A percentile compares a stretch with the other conserved stretches of the same genome.
Evolutionary conservation across 176 grass and related monocot species (phyloP).

Genomic region (Oryza meyeriana): DNA sequence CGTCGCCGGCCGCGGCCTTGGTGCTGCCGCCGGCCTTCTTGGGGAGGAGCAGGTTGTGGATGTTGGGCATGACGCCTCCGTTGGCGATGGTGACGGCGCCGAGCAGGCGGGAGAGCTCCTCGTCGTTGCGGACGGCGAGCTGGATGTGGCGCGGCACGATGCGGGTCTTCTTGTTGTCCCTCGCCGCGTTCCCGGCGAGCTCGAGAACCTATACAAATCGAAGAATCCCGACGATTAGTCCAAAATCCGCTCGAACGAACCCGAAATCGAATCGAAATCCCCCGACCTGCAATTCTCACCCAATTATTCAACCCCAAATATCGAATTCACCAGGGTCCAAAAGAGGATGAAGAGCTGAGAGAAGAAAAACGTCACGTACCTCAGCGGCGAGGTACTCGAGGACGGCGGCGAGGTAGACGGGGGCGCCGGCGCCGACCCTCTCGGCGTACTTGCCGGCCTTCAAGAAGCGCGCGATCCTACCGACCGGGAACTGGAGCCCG

Average conservation of each 20-base stretch:
- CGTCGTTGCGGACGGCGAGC: constrained; percentile 90
- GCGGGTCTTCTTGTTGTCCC: constrained; percentile 96
- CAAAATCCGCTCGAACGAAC: background rate
- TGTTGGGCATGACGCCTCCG: constrained; percentile 98
- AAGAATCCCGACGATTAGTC: background rate
- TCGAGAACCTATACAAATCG: constrained; percentile 60
- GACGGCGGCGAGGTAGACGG: constrained; percentile 94
- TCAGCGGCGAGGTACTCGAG: constrained; percentile 97
- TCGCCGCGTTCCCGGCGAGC: constrained; percentile 85
- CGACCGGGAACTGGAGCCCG: constrained; percentile 94
- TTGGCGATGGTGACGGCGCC: constrained; percentile 92
- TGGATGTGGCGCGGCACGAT: constrained; percentile 99
- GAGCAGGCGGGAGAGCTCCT: constrained; percentile 87
- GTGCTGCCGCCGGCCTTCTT: constrained; percentile 63
- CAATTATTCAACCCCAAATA: background rate
- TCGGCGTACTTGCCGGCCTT: constrained; percentile 98
- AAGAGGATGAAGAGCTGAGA: background rate
- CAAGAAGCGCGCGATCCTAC: constrained; percentile 85
- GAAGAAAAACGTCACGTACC: constrained; percentile 27
- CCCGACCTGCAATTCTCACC: background rate
- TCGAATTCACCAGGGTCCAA: background rate
- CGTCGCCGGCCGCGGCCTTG: constrained; percentile 71
- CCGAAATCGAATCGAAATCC: background rate
- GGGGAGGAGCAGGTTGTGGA: constrained; percentile 98
- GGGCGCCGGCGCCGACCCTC: constrained; percentile 88